A percentile compares a stretch with the other conserved stretches of the same genome.
Conservation (phyloP, 768 basidiomycete species). For the Suillus brevipes region DNA sequence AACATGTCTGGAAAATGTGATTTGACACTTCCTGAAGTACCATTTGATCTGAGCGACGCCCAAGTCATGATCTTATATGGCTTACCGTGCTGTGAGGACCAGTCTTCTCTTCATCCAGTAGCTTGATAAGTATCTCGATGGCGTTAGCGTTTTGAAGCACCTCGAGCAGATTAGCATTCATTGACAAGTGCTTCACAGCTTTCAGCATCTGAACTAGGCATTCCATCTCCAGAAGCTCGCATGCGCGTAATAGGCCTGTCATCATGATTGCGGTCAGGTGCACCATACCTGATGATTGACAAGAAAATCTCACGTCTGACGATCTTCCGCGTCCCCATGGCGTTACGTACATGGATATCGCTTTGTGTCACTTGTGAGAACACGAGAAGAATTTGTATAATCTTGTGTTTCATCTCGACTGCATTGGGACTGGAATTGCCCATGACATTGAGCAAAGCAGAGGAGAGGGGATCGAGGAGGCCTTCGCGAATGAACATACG, state of each 20-base stretch:
- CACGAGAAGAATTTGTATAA: constrained; percentile 83
- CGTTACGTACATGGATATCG: constrained; percentile 90
- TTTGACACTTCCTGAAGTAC: constrained; percentile 86
- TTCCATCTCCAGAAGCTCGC: constrained; percentile 84
- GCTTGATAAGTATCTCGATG: constrained; percentile 84
- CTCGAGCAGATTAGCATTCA: constrained; percentile 87
- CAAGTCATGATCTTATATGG: constrained; percentile 10
- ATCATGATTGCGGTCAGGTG: not conserved
- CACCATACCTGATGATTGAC: constrained; percentile 11
- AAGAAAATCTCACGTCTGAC: constrained; percentile 68
- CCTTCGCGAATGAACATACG: constrained; percentile 98
- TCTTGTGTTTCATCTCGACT: constrained; percentile 80
- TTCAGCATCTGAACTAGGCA: constrained; percentile 88
- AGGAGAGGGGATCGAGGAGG: constrained; percentile 86
- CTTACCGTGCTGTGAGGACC: constrained; percentile 81
- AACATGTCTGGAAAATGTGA: constrained; percentile 96
- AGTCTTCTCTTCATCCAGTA: constrained; percentile 78
- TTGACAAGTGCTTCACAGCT: constrained; percentile 94
- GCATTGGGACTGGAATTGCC: constrained; percentile 64
- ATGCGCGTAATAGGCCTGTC: constrained; percentile 82
- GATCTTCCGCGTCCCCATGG: constrained; percentile 87
- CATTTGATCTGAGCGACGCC: not conserved
- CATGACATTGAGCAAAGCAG: constrained; percentile 88
- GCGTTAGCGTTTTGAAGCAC: constrained; percentile 95
- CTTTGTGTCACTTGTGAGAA: constrained; percentile 97